Percentiles rank a stretch among this genome's conserved stretches.
Conservation (phyloP, 2,329 filamentous ascomycete species). For the Xylaria hypoxylon region DNA sequence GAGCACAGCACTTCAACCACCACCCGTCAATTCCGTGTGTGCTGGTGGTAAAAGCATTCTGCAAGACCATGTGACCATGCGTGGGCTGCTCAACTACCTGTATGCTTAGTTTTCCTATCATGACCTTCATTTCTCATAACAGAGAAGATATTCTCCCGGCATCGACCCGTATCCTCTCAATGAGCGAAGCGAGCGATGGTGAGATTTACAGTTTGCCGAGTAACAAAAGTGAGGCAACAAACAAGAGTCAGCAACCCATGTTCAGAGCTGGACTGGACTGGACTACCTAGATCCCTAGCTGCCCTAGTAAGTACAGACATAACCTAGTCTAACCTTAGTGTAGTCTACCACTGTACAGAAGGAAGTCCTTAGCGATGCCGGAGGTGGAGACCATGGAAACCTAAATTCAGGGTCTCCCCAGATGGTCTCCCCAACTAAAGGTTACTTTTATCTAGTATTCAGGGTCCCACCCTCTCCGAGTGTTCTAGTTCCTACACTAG, state of each 20-base stretch:
- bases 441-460: slow-evolving; percentile 1
- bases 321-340: no score
- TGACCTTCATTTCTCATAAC: background rate
- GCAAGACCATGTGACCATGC: slow-evolving; percentile 2
- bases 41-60: background rate
- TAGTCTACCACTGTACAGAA: background rate
- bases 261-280: background rate
- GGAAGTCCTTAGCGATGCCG: slow-evolving; percentile 33
- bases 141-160: background rate
- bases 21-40: background rate
- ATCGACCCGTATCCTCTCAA: background rate
- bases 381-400: slow-evolving; percentile 22
- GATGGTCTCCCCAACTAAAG: slow-evolving; percentile 30
- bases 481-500: slow-evolving; percentile 1
- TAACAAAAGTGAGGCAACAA: slow-evolving; percentile 32
- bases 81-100: slow-evolving; percentile 19
- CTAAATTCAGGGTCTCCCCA: slow-evolving; percentile 30
- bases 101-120: slow-evolving; percentile 2
- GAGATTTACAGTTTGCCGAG: background rate
- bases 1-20: background rate
- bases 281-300: no score
- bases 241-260: slow-evolving; percentile 32
- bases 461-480: background rate
- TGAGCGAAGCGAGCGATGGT: slow-evolving; percentile 16
- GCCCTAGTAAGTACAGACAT: no score